A percentile compares a stretch with the other conserved stretches of the same genome.
Evolutionary conservation across 2,329 filamentous ascomycete species (phyloP).

Genomic region (Epichloe baconii): DNA sequence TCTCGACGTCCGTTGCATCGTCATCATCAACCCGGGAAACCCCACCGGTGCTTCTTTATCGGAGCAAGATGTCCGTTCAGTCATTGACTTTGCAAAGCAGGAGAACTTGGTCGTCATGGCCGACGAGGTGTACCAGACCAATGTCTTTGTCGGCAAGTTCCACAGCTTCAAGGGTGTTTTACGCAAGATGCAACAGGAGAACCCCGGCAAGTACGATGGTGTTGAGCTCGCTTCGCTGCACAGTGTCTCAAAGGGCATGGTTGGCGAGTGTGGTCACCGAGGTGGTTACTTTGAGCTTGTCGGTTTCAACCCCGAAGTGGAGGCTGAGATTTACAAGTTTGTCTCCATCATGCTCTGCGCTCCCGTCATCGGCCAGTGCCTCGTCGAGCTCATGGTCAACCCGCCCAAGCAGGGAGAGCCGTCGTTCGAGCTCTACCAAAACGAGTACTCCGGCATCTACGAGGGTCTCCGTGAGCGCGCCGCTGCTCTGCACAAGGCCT

Average conservation of each 20-base stretch:
- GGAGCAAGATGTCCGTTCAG: slow-evolving; percentile 63
- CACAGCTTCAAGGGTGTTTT: slow-evolving; percentile 89
- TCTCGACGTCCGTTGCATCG: slow-evolving; percentile 80
- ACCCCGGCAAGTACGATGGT: slow-evolving; percentile 63
- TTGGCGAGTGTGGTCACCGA: slow-evolving; percentile 94
- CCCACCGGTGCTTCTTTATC: slow-evolving; percentile 82
- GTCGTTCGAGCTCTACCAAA: slow-evolving; percentile 68
- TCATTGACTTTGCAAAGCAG: slow-evolving; percentile 77
- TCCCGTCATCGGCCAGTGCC: slow-evolving; percentile 88
- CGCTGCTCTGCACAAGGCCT: slow-evolving; percentile 75
- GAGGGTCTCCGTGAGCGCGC: slow-evolving; percentile 68
- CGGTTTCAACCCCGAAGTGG: slow-evolving; percentile 74
- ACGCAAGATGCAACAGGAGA: slow-evolving; percentile 63
- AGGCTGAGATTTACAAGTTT: slow-evolving; percentile 96
- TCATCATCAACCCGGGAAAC: slow-evolving; percentile 97
- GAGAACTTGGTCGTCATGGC: slow-evolving; percentile 83
- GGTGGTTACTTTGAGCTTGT: slow-evolving; percentile 96
- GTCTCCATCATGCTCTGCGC: slow-evolving; percentile 94
- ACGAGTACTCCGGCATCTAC: slow-evolving; percentile 77
- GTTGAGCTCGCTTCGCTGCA: slow-evolving; percentile 88
- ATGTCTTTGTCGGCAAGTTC: slow-evolving; percentile 91
- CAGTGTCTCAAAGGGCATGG: slow-evolving; percentile 95
- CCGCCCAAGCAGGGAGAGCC: slow-evolving; percentile 74
- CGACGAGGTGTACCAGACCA: slow-evolving; percentile 98
- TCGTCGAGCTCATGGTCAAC: slow-evolving; percentile 97